Conservation (phyloP, 2,329 filamentous ascomycete genomes). For the Sporothrix brasiliensis region DNA sequence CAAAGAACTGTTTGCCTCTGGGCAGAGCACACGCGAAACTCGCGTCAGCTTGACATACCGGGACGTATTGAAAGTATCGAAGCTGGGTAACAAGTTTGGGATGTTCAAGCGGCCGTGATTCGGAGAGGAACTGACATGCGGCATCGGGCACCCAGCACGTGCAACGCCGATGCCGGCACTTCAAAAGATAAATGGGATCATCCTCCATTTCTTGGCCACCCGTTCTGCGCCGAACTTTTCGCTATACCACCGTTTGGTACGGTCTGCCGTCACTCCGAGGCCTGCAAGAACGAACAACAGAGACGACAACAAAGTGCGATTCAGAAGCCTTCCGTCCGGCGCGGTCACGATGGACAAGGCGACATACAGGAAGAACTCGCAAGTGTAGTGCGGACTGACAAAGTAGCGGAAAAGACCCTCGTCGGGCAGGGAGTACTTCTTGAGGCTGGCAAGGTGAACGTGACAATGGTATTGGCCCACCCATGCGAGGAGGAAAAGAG, state of each 20-base stretch:
- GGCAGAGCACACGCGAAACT: slow-evolving; percentile 59
- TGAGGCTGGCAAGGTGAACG: slow-evolving; percentile 66
- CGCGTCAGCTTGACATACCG: slow-evolving; percentile 78
- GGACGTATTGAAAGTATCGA: slow-evolving; percentile 82
- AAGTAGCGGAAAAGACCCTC: slow-evolving; percentile 71
- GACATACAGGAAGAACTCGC: slow-evolving; percentile 82
- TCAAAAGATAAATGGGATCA: slow-evolving; percentile 72
- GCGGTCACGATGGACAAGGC: slow-evolving; percentile 75
- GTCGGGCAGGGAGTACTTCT: slow-evolving; percentile 80
- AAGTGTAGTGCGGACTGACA: slow-evolving; percentile 88
- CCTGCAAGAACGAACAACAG: slow-evolving; percentile 76
- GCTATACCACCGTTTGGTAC: slow-evolving; percentile 78
- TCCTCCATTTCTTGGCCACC: slow-evolving; percentile 68
- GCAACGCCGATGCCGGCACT: not conserved
- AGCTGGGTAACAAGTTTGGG: slow-evolving; percentile 67
- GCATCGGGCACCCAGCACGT: not conserved
- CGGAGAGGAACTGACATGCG: no score
- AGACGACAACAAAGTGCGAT: slow-evolving; percentile 72
- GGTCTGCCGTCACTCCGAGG: slow-evolving; percentile 76
- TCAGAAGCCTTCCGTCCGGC: slow-evolving; percentile 65
- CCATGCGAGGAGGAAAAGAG: slow-evolving; percentile 70
- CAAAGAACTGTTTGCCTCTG: slow-evolving; percentile 50
- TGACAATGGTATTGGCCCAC: slow-evolving; percentile 76
- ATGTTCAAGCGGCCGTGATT: slow-evolving; percentile 44
- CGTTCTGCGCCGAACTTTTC: slow-evolving; percentile 70